Evolutionary conservation across 2,329 filamentous ascomycete species (phyloP).

Genomic region (Penicillium sp.): DNA sequence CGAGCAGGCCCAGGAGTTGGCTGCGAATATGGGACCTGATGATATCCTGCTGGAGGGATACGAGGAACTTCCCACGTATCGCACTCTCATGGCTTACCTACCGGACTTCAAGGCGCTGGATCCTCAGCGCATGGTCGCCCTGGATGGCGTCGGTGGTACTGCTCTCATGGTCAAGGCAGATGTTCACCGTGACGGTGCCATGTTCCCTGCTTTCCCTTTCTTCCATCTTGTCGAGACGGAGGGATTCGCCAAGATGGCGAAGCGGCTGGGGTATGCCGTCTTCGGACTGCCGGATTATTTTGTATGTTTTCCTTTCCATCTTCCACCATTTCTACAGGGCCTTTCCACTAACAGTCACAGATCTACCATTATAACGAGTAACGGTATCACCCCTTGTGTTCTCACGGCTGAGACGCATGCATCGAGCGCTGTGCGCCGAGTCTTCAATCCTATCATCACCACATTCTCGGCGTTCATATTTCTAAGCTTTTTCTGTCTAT

Average conservation of each 20-base stretch:
- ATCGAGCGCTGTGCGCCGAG: slow-evolving; percentile 14
- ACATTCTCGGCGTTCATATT: slow-evolving; percentile 8
- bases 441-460: neutral
- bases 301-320: slow-evolving; percentile 55
- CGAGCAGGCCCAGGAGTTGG: slow-evolving; percentile 71
- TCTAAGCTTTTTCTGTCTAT: neutral
- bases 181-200: slow-evolving; percentile 93
- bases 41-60: slow-evolving; percentile 95
- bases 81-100: slow-evolving; percentile 87
- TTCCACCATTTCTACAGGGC: neutral
- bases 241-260: slow-evolving; percentile 96
- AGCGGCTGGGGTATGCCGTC: slow-evolving; percentile 77
- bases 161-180: slow-evolving; percentile 92
- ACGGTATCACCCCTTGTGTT: slow-evolving; percentile 15
- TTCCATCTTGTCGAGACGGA: slow-evolving; percentile 98
- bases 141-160: slow-evolving; percentile 93
- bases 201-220: slow-evolving; percentile 96
- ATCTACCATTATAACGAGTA: slow-evolving; percentile 90
- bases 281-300: slow-evolving; percentile 96
- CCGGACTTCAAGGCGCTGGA: slow-evolving; percentile 52
- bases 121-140: slow-evolving; percentile 64
- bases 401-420: neutral
- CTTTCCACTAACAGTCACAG: slow-evolving; percentile 44
- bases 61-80: slow-evolving; percentile 85
- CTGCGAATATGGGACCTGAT: slow-evolving; percentile 76